Conservation (phyloP, 306 rosid species). For the Quercus agrifolia region DNA sequence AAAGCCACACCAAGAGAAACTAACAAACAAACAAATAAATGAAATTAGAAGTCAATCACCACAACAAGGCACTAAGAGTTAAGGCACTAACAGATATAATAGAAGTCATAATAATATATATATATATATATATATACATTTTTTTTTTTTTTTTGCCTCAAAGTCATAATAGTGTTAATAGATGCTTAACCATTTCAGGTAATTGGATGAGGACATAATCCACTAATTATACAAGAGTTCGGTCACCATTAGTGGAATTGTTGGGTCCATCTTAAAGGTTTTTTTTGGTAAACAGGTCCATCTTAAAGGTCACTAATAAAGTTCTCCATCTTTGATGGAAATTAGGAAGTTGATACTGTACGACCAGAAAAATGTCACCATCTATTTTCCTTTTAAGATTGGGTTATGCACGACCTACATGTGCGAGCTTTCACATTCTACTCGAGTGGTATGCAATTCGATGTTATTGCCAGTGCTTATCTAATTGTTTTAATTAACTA, state of each 20-base stretch:
- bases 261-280: slow-evolving; percentile 19
- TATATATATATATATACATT: too few species aligned
- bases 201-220: slow-evolving; percentile 24
- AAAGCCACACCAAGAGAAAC: not conserved
- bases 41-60: not conserved
- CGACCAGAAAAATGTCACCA: slow-evolving; percentile 24
- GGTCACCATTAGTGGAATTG: slow-evolving; percentile 18
- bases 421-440: slow-evolving; percentile 4
- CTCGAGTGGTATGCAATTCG: not conserved
- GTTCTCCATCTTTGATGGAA: slow-evolving; percentile 13
- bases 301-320: slow-evolving; percentile 13
- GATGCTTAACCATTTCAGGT: not conserved
- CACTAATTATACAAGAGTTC: slow-evolving; percentile 1
- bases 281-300: not conserved
- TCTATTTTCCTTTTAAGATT: not conserved
- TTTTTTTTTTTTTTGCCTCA: too few species aligned
- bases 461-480: not conserved
- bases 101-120: not conserved
- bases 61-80: not conserved
- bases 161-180: too few species aligned
- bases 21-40: not conserved
- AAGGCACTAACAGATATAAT: not conserved
- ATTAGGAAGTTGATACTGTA: slow-evolving; percentile 7
- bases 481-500: not conserved
- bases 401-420: not conserved